Evolutionary conservation across 495 filamentous ascomycete species (phyloP), one percentile per base, ranked within the genome.

Genomic region (Umbilicaria muhlenbergii): DNA sequence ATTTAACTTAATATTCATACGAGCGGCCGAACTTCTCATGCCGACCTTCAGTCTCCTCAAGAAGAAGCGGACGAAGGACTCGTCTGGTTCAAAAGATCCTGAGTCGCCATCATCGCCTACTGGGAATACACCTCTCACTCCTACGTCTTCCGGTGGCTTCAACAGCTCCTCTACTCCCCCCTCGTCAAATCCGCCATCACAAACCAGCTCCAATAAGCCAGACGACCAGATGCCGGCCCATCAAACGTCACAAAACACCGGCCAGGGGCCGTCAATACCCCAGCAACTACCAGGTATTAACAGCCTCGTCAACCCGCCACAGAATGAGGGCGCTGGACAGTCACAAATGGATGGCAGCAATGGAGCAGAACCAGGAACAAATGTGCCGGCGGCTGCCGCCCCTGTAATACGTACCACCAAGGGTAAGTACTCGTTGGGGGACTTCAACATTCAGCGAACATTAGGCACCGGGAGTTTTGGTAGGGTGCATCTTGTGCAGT

Each of bases 391-490:
- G 39, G 47, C 15, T 52, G 52, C 15, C 51, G 47, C 38, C 42
- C 52, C 46, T 24, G 42, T 49, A 2, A 53, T 58, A 21, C 74
- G 91, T 48, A 73, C 77, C 46, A 98, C 91, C 38, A 94, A 93
- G 70, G 92, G 92, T n/a, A 96, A 95, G 69, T 98, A 98, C 62
- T 81, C 86, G 12, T 74, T 96, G 46, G 69, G 66, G 18, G 91
- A 98, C 64, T 98, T 98, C 50, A 61, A 73, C 34, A 75, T 98
- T 34, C 74, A 86, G 66, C 74, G 91, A 49, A 96, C 92, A 16
- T 68, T 98, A 38, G 91, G 91, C 11, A 98, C 92, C 31, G 91
- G 91, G 33, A 95, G 88, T 62, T 98, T 98, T 65, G 91, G 91
- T 13, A 72, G 92, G 36, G 91, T 98, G 19, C 92, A 96, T 54